These are phyloP conservation scores for Kodamaea kaohsiungensis DNA, from an alignment of 805 yeast species.

Conservation along the genomic window DNA sequence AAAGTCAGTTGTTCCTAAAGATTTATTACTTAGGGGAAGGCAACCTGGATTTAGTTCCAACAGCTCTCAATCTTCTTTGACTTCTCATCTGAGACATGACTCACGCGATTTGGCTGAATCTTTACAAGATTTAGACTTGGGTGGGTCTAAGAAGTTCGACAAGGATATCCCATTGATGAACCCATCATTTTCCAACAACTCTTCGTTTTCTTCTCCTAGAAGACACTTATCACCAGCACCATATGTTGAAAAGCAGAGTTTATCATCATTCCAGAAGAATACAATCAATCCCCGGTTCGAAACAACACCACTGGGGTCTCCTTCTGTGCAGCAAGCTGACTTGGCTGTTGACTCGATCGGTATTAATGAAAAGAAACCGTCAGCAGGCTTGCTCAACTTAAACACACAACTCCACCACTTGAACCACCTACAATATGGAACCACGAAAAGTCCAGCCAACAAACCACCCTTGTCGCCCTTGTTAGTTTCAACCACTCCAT, in stretches of 20 bases:
- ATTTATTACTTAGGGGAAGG: slow-evolving; percentile 30
- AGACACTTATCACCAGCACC: slow-evolving; percentile 58
- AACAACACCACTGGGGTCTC: slow-evolving; percentile 13
- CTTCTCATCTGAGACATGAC: slow-evolving; percentile 7
- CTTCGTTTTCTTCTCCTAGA: slow-evolving; percentile 51
- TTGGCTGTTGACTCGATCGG: slow-evolving; percentile 11
- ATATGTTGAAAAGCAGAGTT: slow-evolving; percentile 47
- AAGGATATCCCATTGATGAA: slow-evolving; percentile 9
- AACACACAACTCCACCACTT: slow-evolving; percentile 2
- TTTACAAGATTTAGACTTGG: slow-evolving; percentile 29
- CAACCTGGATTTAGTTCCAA: slow-evolving; percentile 12
- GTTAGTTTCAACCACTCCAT: slow-evolving; percentile 62
- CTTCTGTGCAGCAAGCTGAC: slow-evolving; percentile 15
- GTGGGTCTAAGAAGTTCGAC: slow-evolving; percentile 15
- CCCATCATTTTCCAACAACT: slow-evolving; percentile 31
- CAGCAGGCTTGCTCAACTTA: slow-evolving; percentile 17
- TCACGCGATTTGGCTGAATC: slow-evolving; percentile 23
- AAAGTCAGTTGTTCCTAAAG: slow-evolving; percentile 48
- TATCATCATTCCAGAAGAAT: slow-evolving; percentile 64
- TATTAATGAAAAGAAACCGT: slow-evolving; percentile 19
- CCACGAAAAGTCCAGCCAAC: slow-evolving; percentile 7
- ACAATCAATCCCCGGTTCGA: slow-evolving; percentile 19
- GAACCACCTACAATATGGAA: slow-evolving; percentile 5
- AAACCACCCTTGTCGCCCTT: slow-evolving; percentile 82
- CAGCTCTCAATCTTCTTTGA: slow-evolving; percentile 20